Evolutionary conservation across 1,139 yeast genomes (phyloP), one percentile per base, ranked within the genome.

Genomic region (Pichia sp.): DNA sequence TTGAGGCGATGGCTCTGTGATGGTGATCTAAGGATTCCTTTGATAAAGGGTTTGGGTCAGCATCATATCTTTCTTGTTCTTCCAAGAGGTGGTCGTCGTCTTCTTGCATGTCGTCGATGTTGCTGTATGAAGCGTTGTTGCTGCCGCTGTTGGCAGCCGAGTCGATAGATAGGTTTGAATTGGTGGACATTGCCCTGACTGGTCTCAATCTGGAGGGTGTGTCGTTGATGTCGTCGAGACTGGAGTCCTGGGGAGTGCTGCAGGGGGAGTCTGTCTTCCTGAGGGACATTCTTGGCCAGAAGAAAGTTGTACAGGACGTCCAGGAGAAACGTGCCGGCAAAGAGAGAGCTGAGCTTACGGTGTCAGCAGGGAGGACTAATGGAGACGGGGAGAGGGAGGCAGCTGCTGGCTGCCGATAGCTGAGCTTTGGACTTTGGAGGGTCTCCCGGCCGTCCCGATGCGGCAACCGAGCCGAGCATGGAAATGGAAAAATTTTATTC

Each of bases 1-100:
- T 79, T 0, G 88, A 77, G 3, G 87, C 91, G 69, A 85, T 82
- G 5, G 93, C 91, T 54, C 72, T 78, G 56, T 71, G 71, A 28
- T 65, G 68, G 31, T 59, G 61, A 21, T 58, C 65, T 27, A 63
- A 43, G 1, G 67, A 54, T 33, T 62, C 65, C 20, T 58, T 48
- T 12, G 66, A 62, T 10, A 65, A 46, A 3, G 62, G 61, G 11
- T 54, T 56, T 10, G 63, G 61, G 22, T 59, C 58, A 3, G 41
- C 42, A 19, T 54, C 58, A 11, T 47, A 42, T 19, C 44, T 51
- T 17, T 51, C 54, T 18, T 48, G 53, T 33, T 52, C 55, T 22
- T 52, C 57, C 19, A 49, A 20, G 33, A 55, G n/a, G 39, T 33
- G 31, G 42, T 50, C 38, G 32, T 34, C 42, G 12, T 42, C 41